Evolutionary conservation across 2,329 filamentous ascomycete genomes (phyloP).

Genomic region (Fusarium mexicanum): DNA sequence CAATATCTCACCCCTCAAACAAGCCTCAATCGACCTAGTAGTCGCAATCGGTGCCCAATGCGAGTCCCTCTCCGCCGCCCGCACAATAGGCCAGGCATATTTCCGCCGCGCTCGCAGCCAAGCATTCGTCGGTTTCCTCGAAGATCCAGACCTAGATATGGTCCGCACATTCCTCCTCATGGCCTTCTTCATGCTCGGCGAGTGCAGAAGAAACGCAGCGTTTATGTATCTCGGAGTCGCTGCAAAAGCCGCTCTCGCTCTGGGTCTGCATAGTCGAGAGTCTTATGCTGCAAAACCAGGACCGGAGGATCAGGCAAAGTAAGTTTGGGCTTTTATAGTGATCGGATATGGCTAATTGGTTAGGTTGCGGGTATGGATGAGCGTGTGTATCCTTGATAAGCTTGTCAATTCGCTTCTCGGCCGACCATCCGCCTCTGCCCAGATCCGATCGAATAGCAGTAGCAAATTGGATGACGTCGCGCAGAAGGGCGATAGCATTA

Average conservation of each 20-base stretch:
- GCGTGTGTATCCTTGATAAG: slow-evolving; percentile 51
- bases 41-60: slow-evolving; percentile 43
- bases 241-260: slow-evolving; percentile 63
- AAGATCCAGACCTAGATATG: slow-evolving; percentile 42
- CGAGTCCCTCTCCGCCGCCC: slow-evolving; percentile 24
- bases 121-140: slow-evolving; percentile 37
- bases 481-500: slow-evolving; percentile 29
- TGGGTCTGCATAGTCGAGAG: slow-evolving; percentile 60
- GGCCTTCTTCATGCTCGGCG: slow-evolving; percentile 75
- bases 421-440: slow-evolving; percentile 48
- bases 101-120: slow-evolving; percentile 55
- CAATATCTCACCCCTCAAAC: slow-evolving; percentile 1
- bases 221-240: slow-evolving; percentile 73
- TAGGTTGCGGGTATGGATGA: slow-evolving; percentile 51
- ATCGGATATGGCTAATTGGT: background rate
- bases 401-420: slow-evolving; percentile 52
- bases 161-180: slow-evolving; percentile 59
- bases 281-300: slow-evolving; percentile 31
- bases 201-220: slow-evolving; percentile 69
- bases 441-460: slow-evolving; percentile 23
- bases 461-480: slow-evolving; percentile 21
- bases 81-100: slow-evolving; percentile 46
- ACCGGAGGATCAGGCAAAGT: slow-evolving; percentile 33
- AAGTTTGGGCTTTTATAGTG: background rate
- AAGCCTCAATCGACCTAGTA: slow-evolving; percentile 27